These are phyloP conservation scores for Phylloporus arenicola DNA, from an alignment of 768 basidiomycete genomes.

Conservation along the genomic window DNA sequence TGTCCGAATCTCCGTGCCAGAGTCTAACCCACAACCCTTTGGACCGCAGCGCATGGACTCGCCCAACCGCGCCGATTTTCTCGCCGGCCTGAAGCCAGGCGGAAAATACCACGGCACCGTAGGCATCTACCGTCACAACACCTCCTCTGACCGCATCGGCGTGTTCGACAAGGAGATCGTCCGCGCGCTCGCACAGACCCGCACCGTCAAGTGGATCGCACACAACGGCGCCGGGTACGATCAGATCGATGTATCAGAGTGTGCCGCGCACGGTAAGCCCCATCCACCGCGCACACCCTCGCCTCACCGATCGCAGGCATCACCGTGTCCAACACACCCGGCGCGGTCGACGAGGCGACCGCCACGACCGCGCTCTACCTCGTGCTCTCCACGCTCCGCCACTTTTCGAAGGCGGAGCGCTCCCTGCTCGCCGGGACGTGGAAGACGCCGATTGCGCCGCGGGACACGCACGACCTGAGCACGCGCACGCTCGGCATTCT, in stretches of 20 bases:
- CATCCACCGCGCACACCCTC: not conserved
- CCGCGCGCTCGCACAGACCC: conserved; percentile 47
- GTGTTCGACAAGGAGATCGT: conserved; percentile 79
- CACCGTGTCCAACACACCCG: conserved; percentile 80
- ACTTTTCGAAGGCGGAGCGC: conserved; percentile 62
- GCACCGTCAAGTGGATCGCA: conserved; percentile 75
- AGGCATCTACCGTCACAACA: conserved; percentile 77
- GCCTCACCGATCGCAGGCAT: conserved; percentile 35
- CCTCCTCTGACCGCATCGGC: conserved; percentile 60
- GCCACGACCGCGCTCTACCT: conserved; percentile 86
- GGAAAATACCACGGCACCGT: conserved; percentile 71
- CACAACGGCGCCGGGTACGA: conserved; percentile 95
- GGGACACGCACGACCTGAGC: conserved; percentile 56
- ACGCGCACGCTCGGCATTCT: conserved; percentile 68
- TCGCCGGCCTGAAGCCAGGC: conserved; percentile 53
- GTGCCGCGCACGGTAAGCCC: conserved; percentile 56
- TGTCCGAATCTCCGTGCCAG: conserved; percentile 4
- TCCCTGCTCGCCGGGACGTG: conserved; percentile 48
- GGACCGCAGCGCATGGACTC: conserved; percentile 49
- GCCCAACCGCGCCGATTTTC: conserved; percentile 60
- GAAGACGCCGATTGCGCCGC: conserved; percentile 49
- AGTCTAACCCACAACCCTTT: not conserved
- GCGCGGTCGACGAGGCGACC: conserved; percentile 86
- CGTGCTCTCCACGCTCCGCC: conserved; percentile 69
- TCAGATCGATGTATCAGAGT: conserved; percentile 72